Conservation (phyloP, 1,139 yeast genomes). For the Geotrichum australiense region DNA sequence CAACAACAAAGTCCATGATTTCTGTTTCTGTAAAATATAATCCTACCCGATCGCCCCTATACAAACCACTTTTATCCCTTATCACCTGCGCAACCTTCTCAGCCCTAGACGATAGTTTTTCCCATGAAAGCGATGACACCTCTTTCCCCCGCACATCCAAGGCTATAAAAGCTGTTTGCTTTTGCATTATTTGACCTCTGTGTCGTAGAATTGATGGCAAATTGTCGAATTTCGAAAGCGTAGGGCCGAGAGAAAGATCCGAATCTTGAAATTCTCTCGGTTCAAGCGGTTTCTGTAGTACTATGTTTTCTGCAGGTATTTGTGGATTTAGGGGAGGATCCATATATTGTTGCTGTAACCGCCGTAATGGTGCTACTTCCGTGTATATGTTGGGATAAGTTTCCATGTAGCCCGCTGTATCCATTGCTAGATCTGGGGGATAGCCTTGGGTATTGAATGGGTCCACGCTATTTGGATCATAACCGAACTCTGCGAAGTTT, state of each 20-base stretch:
- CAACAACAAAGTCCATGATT: constrained; percentile 75
- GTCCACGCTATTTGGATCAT: constrained; percentile 5
- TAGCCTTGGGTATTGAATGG: neutral
- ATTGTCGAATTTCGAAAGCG: constrained; percentile 44
- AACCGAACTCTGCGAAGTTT: constrained; percentile 3
- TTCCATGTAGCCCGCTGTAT: constrained; percentile 1
- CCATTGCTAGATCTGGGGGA: constrained; percentile 1
- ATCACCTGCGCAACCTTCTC: constrained; percentile 88
- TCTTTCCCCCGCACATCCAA: constrained; percentile 82
- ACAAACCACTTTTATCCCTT: constrained; percentile 62
- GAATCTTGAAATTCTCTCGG: constrained; percentile 38
- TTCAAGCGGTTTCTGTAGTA: constrained; percentile 36
- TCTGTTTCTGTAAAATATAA: constrained; percentile 80
- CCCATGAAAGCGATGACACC: constrained; percentile 74
- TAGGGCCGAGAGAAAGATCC: constrained; percentile 30
- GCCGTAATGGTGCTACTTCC: constrained; percentile 13
- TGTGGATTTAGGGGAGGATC: neutral
- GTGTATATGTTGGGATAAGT: constrained; percentile 6
- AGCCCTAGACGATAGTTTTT: constrained; percentile 71
- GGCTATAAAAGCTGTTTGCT: constrained; percentile 64
- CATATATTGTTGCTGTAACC: neutral
- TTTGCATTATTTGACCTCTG: constrained; percentile 58
- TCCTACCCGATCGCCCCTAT: constrained; percentile 77
- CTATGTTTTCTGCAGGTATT: constrained; percentile 18
- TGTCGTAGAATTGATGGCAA: constrained; percentile 66